Conservation (phyloP, 306 rosid species). For the Sindora glabra region DNA sequence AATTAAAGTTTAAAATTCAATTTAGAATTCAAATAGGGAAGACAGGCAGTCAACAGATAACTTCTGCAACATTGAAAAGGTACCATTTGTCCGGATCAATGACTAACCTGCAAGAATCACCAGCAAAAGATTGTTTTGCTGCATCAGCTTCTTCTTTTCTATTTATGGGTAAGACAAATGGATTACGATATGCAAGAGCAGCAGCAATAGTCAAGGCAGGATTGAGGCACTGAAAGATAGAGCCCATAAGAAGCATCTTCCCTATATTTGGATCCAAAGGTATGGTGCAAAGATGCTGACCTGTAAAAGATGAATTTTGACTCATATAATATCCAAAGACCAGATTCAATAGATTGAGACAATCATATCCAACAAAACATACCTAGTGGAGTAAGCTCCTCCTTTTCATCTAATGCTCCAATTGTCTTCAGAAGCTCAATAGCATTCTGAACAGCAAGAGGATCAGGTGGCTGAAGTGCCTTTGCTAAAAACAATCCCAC, state of each 20-base stretch:
- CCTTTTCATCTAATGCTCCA: conserved; percentile 78
- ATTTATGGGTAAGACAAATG: conserved; percentile 79
- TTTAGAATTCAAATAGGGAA: conserved; percentile 9
- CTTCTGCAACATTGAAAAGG: too few species aligned
- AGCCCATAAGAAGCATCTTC: conserved; percentile 97
- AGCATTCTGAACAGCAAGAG: conserved; percentile 91
- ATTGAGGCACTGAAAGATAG: conserved; percentile 90
- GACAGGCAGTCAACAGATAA: conserved; percentile 2
- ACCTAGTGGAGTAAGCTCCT: conserved; percentile 96
- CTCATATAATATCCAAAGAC: conserved; percentile 16
- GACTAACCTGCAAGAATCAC: conserved; percentile 86
- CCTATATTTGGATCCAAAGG: conserved; percentile 99
- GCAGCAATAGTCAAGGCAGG: conserved; percentile 95
- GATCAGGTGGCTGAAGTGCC: conserved; percentile 96
- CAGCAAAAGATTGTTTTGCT: conserved; percentile 72
- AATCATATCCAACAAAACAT: conserved; percentile 13
- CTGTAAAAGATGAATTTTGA: conserved; percentile 33
- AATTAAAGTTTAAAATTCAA: conserved; percentile 10
- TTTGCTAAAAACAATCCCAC: conserved; percentile 81
- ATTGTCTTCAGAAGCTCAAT: conserved; percentile 88
- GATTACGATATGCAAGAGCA: conserved; percentile 90
- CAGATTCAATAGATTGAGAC: conserved; percentile 13
- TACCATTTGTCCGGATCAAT: too few species aligned
- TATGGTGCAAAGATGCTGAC: conserved; percentile 78
- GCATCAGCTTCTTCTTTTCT: conserved; percentile 92